Evolutionary conservation across 164 flowering plant species (phyloP), one percentile per base, ranked within the genome.

Genomic region (Stephania japonica): DNA sequence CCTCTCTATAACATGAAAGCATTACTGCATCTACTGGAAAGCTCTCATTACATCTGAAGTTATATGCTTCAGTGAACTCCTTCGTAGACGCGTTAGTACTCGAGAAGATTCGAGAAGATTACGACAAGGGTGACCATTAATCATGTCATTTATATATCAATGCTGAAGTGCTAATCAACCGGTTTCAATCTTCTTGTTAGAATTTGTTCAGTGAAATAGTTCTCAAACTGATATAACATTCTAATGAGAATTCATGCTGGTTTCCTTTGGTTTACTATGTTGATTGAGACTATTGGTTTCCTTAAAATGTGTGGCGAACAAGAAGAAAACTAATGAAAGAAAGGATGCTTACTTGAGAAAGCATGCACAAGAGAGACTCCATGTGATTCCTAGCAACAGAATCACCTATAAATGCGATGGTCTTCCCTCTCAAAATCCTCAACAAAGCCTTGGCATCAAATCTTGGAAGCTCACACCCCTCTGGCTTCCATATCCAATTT

Each of bases 401-500:
- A 69, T 85, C 86, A 1, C 88, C 88, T 0, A 85, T 67, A 38
- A 83, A 85, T 1, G 83, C 88, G 65, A 83, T 6, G 21, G 73
- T 82, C 70, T 80, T 85, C 19, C 84, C 82, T 23, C 59, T 76
- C 12, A 82, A 75, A 7, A 79, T 64, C 2, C 26, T 62, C 11
- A 85, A 42, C 65, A 85, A 85, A 2, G 4, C 70, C 59, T 68
- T 42, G 0, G 82, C 53, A 14, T 79, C 79, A 65, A 85, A 83
- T 42, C 81, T 77, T 12, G 80, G 83, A 14, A 85, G 75, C 9
- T 80, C 77, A 69, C 88, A 85, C 2, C 49, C 73, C 26, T 82
- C 59, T 12, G 88, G 88, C 47, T 83, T 83, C 88, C 88, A 85
- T 77, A 86, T 80, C 88, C 86, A 83, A 16, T 81, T 42, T 68